phyloP scores from a whole-genome alignment of 208 protist genomes.

The Blastocrithidia nonstop region DNA sequence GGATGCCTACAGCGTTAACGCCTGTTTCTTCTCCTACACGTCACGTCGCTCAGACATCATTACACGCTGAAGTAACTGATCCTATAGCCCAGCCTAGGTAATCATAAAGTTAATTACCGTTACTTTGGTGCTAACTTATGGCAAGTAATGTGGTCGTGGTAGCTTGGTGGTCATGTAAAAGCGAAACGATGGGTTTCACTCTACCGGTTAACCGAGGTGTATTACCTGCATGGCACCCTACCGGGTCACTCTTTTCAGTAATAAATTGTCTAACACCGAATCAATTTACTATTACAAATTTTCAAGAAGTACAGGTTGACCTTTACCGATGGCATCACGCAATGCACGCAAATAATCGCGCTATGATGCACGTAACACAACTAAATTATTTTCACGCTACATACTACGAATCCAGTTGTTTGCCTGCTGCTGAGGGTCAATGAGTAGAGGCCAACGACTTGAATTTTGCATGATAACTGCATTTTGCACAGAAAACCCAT shows the following conservation, averaged over 20 bases:
- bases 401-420: constrained; percentile 91
- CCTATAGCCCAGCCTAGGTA: constrained; percentile 90
- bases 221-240: constrained; percentile 83
- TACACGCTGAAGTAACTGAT: constrained; percentile 92
- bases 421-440: constrained; percentile 91
- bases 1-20: constrained; percentile 85
- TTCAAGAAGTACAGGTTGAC: constrained; percentile 91
- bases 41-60: constrained; percentile 90
- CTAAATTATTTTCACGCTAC: constrained; percentile 73
- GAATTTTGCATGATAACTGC: constrained; percentile 87
- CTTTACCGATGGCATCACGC: constrained; percentile 88
- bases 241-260: constrained; percentile 89
- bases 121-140: constrained; percentile 94
- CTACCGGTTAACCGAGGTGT: constrained; percentile 92
- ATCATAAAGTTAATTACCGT: constrained; percentile 96
- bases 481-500: constrained; percentile 89
- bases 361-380: constrained; percentile 72
- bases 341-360: constrained; percentile 72
- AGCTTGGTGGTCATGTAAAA: constrained; percentile 98
- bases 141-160: constrained; percentile 93
- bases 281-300: constrained; percentile 94
- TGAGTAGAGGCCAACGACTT: constrained; percentile 84
- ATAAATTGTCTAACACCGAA: constrained; percentile 94
- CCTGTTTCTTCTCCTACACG: constrained; percentile 93
- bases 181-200: constrained; percentile 91